phyloP scores from a whole-genome alignment of 441 rosid species.

The Adansonia gregorii region DNA sequence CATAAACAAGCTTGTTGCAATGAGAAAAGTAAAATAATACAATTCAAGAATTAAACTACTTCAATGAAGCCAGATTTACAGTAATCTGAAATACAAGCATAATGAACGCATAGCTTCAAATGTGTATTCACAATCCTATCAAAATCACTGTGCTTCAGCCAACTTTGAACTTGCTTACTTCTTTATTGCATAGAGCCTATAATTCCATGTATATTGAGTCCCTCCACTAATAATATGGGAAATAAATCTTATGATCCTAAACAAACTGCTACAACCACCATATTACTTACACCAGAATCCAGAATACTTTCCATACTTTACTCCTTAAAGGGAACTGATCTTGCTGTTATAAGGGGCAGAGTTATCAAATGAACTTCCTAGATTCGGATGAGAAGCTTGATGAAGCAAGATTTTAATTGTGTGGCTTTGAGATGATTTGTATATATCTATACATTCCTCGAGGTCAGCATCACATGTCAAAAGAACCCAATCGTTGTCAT shows the following conservation, averaged over 20 bases:
- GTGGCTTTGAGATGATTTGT: constrained; percentile 48
- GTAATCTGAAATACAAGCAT: too few relatives aligned
- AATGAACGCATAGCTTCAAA: constrained; percentile 19
- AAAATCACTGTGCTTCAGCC: background rate
- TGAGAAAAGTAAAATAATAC: background rate
- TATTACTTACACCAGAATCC: background rate
- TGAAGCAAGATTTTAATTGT: constrained; percentile 66
- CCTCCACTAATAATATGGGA: constrained; percentile 8
- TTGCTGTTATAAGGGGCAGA: constrained; percentile 29
- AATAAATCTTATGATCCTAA: constrained; percentile 17
- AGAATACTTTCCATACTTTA: background rate
- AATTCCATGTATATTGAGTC: constrained; percentile 13
- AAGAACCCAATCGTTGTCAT: constrained; percentile 89
- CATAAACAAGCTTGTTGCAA: background rate
- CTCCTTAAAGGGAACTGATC: constrained; percentile 5
- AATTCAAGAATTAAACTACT: background rate
- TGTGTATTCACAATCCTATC: background rate
- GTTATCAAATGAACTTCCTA: constrained; percentile 41
- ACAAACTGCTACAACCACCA: constrained; percentile 13
- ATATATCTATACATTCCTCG: constrained; percentile 83
- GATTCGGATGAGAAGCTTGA: constrained; percentile 41
- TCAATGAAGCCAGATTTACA: background rate
- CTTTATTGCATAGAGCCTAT: background rate
- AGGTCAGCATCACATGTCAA: constrained; percentile 91
- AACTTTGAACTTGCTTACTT: background rate